Base-by-base conservation (phyloP, 1,284 basidiomycete genomes). In the Earliella scabrosa region DNA sequence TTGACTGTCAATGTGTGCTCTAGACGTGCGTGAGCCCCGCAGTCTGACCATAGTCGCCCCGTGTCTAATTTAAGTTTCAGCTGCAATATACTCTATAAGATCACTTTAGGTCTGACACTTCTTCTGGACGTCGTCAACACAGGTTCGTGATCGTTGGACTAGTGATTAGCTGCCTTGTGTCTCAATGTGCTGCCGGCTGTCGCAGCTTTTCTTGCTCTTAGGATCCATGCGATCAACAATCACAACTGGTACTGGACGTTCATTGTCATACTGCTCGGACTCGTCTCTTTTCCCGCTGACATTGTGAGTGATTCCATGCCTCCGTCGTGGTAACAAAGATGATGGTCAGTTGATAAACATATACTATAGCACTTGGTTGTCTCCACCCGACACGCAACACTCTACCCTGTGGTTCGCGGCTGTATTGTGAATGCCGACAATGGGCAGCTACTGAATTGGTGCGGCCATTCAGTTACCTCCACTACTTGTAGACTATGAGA, bases 211-310 rank as follows among this genome's bases (percentile, higher is more conserved):
- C 38, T 41, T n/a, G 57, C 52, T 4, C 44, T 62, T 2, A 49
- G 60, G 6, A 51, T 59, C n/a, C 58, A 62, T n/a, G 38, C 44
- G 4, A 62, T 59, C 38, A 59, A 59, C 13, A n/a, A 45, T 31
- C 34, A 29, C 10, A 53, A 26, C 9, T 54, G 41, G 52, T 24
- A 27, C 18, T 56, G 54, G 54, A 59, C 60, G 7, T 34, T 24
- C 4, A 3, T 62, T 0, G 24, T 59, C 2, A 9, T 56, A 8
- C 16, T 58, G 2, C 34, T 56, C 5, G 48, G 54, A 6, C 23
- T 27, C 31, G 14, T 43, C 13, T 14, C 41, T 1, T 26, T 56
- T 6, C 54, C 54, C 2, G 11, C 32, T 13, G 49, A 52, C 36
- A 29, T 57, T 11, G 54, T 54, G 21, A 5, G 49, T n/a, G n/a